A percentile compares a stretch with the other conserved stretches of the same genome.
Evolutionary conservation across 345 rosid genomes (phyloP).

Genomic region (Aquilaria malaccensis): DNA sequence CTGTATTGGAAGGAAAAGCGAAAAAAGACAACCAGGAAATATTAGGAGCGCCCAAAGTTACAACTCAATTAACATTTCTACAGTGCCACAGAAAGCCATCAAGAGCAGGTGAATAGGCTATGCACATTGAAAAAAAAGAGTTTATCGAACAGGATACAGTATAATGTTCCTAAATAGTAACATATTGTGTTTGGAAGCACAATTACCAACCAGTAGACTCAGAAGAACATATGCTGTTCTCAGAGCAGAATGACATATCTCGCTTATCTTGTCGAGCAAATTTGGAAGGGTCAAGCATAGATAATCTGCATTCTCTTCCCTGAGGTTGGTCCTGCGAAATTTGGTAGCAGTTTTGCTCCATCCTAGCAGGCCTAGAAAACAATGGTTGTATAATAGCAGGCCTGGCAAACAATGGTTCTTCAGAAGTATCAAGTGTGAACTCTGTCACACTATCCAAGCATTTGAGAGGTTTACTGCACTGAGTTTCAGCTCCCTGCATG

Average conservation of each 20-base stretch:
- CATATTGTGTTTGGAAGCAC: neutral
- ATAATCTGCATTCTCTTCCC: constrained; percentile 16
- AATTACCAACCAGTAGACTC: constrained; percentile 21
- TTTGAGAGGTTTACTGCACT: constrained; percentile 12
- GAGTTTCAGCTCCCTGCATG: constrained; percentile 18
- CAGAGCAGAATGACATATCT: constrained; percentile 11
- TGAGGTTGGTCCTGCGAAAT: constrained; percentile 10
- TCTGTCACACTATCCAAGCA: constrained; percentile 7
- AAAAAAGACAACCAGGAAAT: too few species aligned
- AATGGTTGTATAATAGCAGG: constrained; percentile 32
- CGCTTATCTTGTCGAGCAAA: constrained; percentile 37
- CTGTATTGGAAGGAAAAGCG: too few species aligned
- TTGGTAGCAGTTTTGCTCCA: constrained; percentile 15
- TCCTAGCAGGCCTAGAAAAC: constrained; percentile 37
- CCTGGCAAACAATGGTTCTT: constrained; percentile 38
- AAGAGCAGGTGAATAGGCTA: too few species aligned
- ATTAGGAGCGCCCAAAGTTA: too few species aligned
- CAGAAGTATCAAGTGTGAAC: constrained; percentile 16
- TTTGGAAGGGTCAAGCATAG: constrained; percentile 28
- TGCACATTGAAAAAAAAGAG: too few species aligned
- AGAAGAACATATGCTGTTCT: constrained; percentile 11
- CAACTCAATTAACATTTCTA: too few species aligned
- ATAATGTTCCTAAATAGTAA: too few species aligned
- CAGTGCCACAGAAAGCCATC: too few species aligned
- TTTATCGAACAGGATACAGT: too few species aligned